A percentile compares a stretch with the other conserved stretches of the same genome.
These are phyloP conservation scores for Thymus quinquecostatus DNA, from an alignment of 257 asterid species.

Conservation along the genomic window DNA sequence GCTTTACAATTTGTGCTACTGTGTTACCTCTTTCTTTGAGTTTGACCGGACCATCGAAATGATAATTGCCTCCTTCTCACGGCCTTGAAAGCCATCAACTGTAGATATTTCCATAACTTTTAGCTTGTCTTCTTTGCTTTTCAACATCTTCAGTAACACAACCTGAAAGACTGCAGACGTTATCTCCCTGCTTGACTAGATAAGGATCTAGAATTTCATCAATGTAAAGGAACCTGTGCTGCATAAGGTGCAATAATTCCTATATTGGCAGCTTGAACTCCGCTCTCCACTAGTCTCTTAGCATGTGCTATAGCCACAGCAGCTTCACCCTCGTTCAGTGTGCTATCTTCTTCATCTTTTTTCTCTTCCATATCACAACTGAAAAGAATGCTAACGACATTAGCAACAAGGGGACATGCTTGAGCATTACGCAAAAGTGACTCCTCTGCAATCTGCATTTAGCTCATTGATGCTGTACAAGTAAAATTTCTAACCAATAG, in stretches of 20 bases:
- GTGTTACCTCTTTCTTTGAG: slow-evolving; percentile 83
- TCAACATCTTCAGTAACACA: slow-evolving; percentile 76
- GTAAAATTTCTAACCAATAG: slow-evolving; percentile 7
- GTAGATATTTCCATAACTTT: slow-evolving; percentile 90
- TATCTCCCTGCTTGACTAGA: slow-evolving; percentile 22
- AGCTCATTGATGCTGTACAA: slow-evolving; percentile 12
- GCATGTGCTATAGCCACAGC: slow-evolving; percentile 90
- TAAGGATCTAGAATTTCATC: slow-evolving; percentile 12
- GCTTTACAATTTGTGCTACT: neutral
- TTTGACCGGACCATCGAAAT: slow-evolving; percentile 98
- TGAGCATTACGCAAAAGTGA: slow-evolving; percentile 21
- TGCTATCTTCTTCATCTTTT: slow-evolving; percentile 95
- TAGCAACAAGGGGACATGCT: slow-evolving; percentile 3
- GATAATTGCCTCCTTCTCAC: slow-evolving; percentile 95
- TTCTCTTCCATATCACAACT: slow-evolving; percentile 99
- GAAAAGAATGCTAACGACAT: slow-evolving; percentile 24
- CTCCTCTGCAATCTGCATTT: slow-evolving; percentile 25
- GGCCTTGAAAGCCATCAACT: slow-evolving; percentile 98
- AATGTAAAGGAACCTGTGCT: slow-evolving; percentile 66
- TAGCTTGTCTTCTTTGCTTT: slow-evolving; percentile 74
- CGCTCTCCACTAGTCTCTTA: slow-evolving; percentile 81
- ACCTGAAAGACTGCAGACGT: slow-evolving; percentile 51
- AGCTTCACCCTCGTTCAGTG: slow-evolving; percentile 94
- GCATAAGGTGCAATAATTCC: slow-evolving; percentile 95
- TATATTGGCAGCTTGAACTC: slow-evolving; percentile 76